Evolutionary conservation across 352 stramenopile genomes (phyloP).

Genomic region (Globisporangium sylvaticum): DNA sequence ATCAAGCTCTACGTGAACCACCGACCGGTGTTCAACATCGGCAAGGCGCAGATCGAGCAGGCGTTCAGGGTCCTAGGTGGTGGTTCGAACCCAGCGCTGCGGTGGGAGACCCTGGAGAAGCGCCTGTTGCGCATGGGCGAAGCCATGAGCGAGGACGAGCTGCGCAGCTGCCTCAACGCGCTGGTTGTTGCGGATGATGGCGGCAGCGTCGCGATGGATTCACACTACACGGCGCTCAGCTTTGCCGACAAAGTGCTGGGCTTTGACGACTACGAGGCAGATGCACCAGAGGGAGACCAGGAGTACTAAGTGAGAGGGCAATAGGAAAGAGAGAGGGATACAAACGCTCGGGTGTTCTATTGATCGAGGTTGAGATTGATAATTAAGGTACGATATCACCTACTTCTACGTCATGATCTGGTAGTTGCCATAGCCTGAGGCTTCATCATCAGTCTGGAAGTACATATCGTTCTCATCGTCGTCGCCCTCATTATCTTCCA

Average conservation of each 20-base stretch:
- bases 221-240: constrained; percentile 47
- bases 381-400: background rate
- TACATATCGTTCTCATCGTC: constrained; percentile 16
- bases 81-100: constrained; percentile 16
- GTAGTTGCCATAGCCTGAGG: constrained; percentile 18
- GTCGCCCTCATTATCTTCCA: background rate
- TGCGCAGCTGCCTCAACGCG: constrained; percentile 73
- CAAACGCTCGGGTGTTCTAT: background rate
- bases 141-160: constrained; percentile 74
- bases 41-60: constrained; percentile 71
- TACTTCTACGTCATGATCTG: constrained; percentile 22
- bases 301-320: background rate
- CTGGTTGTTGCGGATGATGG: constrained; percentile 45
- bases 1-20: constrained; percentile 93
- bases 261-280: constrained; percentile 81
- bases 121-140: constrained; percentile 70
- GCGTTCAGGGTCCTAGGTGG: constrained; percentile 59
- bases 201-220: constrained; percentile 28
- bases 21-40: constrained; percentile 83
- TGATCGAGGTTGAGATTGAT: background rate
- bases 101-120: constrained; percentile 65
- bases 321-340: background rate
- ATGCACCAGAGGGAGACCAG: background rate
- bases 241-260: constrained; percentile 87
- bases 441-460: constrained; percentile 25